Conservation (phyloP, 73 alveolate species). For the Paramecium sonneborni region DNA sequence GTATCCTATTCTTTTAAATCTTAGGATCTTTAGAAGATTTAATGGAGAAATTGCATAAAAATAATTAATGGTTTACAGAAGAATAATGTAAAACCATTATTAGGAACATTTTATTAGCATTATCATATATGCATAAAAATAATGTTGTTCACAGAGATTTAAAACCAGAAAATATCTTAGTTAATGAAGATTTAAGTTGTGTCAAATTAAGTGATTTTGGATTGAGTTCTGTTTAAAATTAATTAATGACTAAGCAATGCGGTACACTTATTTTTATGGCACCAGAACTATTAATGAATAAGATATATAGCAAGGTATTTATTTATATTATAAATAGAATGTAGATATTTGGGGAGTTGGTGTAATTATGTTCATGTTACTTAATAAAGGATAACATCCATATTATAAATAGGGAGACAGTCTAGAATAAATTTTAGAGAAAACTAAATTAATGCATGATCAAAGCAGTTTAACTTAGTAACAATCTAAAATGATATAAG, state of each 20-base stretch:
- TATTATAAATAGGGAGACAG: constrained; percentile 64
- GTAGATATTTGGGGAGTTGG: constrained; percentile 81
- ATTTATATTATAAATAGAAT: neutral
- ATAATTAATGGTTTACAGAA: constrained; percentile 71
- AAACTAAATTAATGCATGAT: constrained; percentile 56
- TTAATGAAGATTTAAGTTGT: constrained; percentile 45
- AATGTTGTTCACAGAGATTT: constrained; percentile 73
- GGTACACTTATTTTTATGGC: constrained; percentile 81
- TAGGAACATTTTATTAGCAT: constrained; percentile 70
- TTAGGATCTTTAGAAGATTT: constrained; percentile 58
- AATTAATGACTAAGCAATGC: constrained; percentile 70
- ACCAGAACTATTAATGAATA: constrained; percentile 69
- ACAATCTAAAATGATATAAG: neutral
- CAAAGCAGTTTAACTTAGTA: neutral
- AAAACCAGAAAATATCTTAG: constrained; percentile 76
- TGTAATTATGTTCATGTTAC: constrained; percentile 69
- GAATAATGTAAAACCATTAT: constrained; percentile 72
- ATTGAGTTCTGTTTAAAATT: constrained; percentile 70
- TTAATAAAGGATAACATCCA: constrained; percentile 73
- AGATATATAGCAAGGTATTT: constrained; percentile 63
- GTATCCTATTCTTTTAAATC: constrained; percentile 65
- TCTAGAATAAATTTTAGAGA: constrained; percentile 58
- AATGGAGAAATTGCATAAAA: constrained; percentile 18
- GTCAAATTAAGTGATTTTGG: constrained; percentile 75
- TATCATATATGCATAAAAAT: constrained; percentile 74